Percentiles rank a stretch among this genome's conserved stretches.
Conservation (phyloP, 1,284 basidiomycete genomes). For the Gymnopus androsaceus region DNA sequence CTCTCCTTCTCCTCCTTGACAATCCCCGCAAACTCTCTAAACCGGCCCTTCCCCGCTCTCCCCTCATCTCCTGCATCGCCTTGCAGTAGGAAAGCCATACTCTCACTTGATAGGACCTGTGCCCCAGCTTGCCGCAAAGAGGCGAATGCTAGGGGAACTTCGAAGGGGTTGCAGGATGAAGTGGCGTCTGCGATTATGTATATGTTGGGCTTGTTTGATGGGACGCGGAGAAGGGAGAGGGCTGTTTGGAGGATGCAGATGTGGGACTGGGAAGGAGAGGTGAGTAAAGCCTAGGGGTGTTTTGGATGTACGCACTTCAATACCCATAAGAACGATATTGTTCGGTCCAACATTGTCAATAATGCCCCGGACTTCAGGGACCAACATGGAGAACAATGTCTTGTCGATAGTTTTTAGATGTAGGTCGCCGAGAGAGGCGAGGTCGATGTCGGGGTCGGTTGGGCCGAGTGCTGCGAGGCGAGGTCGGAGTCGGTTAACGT, state of each 20-base stretch:
- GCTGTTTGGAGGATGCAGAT: conserved; percentile 88
- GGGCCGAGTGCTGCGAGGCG: conserved; percentile 70
- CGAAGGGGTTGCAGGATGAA: conserved; percentile 77
- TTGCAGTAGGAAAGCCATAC: conserved; percentile 77
- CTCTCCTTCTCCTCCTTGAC: conserved; percentile 77
- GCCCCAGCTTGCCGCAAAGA: conserved; percentile 78
- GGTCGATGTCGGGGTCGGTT: conserved; percentile 66
- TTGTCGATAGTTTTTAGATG: conserved; percentile 68
- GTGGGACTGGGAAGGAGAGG: conserved; percentile 60
- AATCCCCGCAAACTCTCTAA: conserved; percentile 73
- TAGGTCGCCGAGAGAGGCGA: conserved; percentile 58
- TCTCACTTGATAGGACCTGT: conserved; percentile 81
- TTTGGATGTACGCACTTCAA: conserved; percentile 59
- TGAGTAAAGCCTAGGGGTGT: neutral
- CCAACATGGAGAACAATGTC: conserved; percentile 83
- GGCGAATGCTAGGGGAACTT: conserved; percentile 62
- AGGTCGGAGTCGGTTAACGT: too few relatives aligned
- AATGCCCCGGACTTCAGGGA: conserved; percentile 58
- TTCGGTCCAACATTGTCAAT: conserved; percentile 48
- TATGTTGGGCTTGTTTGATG: conserved; percentile 41
- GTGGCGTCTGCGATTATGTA: conserved; percentile 84
- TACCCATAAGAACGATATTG: conserved; percentile 80
- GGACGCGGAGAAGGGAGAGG: too few relatives aligned
- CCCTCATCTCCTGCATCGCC: conserved; percentile 77
- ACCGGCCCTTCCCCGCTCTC: too few relatives aligned